Conservation (phyloP, 1,284 basidiomycete species). For the Ganoderma meredithae region DNA sequence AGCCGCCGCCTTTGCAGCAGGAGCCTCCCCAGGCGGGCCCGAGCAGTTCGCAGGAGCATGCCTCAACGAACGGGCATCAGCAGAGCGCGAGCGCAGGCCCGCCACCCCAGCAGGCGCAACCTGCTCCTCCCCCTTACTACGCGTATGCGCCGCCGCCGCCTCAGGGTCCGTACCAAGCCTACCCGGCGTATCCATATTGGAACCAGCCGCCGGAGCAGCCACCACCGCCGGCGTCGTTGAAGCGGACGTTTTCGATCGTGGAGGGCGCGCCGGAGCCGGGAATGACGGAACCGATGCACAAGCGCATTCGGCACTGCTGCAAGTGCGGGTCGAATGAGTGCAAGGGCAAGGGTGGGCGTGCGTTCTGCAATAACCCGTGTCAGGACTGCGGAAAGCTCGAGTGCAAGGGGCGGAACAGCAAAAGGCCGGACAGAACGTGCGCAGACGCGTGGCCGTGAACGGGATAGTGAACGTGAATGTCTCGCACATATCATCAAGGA, state of each 20-base stretch:
- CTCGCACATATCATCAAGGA: background rate
- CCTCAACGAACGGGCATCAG: conserved; percentile 25
- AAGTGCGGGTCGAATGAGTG: conserved; percentile 80
- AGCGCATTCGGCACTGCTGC: conserved; percentile 62
- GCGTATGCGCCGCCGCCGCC: conserved; percentile 31
- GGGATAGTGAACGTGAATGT: background rate
- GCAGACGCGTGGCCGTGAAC: conserved; percentile 61
- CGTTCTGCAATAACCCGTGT: conserved; percentile 72
- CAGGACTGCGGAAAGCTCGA: conserved; percentile 79
- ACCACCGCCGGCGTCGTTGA: conserved; percentile 29
- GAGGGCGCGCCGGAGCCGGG: conserved; percentile 36
- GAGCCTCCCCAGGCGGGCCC: conserved; percentile 33
- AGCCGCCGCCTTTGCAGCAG: conserved; percentile 24
- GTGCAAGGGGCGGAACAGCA: conserved; percentile 75
- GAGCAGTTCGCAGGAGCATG: conserved; percentile 31
- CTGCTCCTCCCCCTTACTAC: conserved; percentile 34
- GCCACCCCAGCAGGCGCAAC: conserved; percentile 12
- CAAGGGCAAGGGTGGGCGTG: conserved; percentile 77
- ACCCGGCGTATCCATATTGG: conserved; percentile 35
- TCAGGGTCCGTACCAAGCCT: conserved; percentile 39
- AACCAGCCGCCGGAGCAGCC: conserved; percentile 17
- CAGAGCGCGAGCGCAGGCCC: conserved; percentile 19
- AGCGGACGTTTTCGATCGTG: conserved; percentile 41
- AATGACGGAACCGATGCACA: conserved; percentile 41
- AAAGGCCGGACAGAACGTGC: conserved; percentile 75